Percentiles rank a stretch among this genome's conserved stretches.
Conservation (phyloP, 768 basidiomycete species). For the Hortiboletus campestris region DNA sequence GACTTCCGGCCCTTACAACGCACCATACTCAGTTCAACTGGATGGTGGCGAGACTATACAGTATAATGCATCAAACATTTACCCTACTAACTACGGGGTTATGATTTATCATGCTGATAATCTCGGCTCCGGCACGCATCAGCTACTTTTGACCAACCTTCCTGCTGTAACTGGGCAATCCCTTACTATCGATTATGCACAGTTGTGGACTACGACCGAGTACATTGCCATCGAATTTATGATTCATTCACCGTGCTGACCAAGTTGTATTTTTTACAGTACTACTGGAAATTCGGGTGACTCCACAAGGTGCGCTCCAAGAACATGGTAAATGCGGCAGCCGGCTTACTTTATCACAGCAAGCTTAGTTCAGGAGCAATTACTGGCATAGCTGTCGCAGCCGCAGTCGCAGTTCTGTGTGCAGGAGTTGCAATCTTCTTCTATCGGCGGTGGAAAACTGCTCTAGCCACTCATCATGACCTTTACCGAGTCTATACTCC, state of each 20-base stretch:
- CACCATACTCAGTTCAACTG: slow-evolving; percentile 37
- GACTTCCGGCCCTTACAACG: slow-evolving; percentile 36
- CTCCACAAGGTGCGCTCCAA: slow-evolving; percentile 1
- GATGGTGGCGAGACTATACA: slow-evolving; percentile 29
- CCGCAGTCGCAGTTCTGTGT: slow-evolving; percentile 10
- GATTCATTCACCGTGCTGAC: neutral
- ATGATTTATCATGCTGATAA: slow-evolving; percentile 36
- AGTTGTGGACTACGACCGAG: slow-evolving; percentile 20
- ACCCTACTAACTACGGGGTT: slow-evolving; percentile 26
- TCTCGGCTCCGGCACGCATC: slow-evolving; percentile 40
- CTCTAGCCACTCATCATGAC: slow-evolving; percentile 12
- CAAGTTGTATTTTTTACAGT: neutral
- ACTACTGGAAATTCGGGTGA: neutral
- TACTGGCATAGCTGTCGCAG: slow-evolving; percentile 21
- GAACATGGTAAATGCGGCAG: neutral
- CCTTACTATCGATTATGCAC: slow-evolving; percentile 36
- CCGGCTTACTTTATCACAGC: slow-evolving; percentile 6
- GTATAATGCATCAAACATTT: slow-evolving; percentile 21
- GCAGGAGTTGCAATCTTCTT: slow-evolving; percentile 22
- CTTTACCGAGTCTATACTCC: slow-evolving; percentile 10
- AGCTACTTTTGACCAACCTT: slow-evolving; percentile 34
- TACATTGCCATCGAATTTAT: neutral
- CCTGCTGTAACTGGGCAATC: slow-evolving; percentile 18
- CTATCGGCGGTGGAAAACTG: slow-evolving; percentile 30
- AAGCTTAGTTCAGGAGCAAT: slow-evolving; percentile 22